Evolutionary conservation across 495 filamentous ascomycete species (phyloP), one percentile per base, ranked within the genome.

Genomic region (Daldinia concentrica): DNA sequence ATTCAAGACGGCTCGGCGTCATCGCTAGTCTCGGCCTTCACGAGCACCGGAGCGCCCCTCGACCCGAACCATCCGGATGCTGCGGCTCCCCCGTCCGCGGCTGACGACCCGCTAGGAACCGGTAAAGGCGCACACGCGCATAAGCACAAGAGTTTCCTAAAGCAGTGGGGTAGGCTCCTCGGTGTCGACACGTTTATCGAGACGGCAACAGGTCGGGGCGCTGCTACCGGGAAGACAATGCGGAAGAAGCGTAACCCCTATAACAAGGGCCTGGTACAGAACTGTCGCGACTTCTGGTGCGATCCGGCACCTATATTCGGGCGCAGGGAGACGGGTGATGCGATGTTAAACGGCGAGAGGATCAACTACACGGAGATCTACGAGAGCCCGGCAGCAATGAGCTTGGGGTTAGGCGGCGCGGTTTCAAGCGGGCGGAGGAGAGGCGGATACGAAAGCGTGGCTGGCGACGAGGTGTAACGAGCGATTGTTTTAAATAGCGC

Each of bases 241-340:
- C 81, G 82, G 17, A 82, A 85, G 50, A 86, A 88, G 62, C 82
- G 83, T 32, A 99, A 99, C 73, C 93, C 93, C 0, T 99, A 93
- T 79, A 94, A 91, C 32, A 86, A 87, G 37, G 95, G 96, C 17
- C 77, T 92, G 15, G 67, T 95, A 29, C 89, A 88, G 34, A 99
- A 99, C 71, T 98, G 95, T 76, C 93, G 89, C 63, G 95, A 99
- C 79, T 99, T 99, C 79, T 99, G 93, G 92, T 93, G 92, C 73
- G 95, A 98, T 76, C 87, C 92, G 0, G 88, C 90, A 17, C 94
- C 95, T 7, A 74, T 96, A 32, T 93, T 98, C 79, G 89, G 92
- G 37, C 85, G 84, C 62, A 86, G 92, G 32, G 86, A 91, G 68
- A 89, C 86, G 60, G 94, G 94, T 5, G 83, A 86, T 27, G 93